Base-by-base conservation (phyloP, 2,329 filamentous ascomycete species). In the Aspergillus novoparasiticus region DNA sequence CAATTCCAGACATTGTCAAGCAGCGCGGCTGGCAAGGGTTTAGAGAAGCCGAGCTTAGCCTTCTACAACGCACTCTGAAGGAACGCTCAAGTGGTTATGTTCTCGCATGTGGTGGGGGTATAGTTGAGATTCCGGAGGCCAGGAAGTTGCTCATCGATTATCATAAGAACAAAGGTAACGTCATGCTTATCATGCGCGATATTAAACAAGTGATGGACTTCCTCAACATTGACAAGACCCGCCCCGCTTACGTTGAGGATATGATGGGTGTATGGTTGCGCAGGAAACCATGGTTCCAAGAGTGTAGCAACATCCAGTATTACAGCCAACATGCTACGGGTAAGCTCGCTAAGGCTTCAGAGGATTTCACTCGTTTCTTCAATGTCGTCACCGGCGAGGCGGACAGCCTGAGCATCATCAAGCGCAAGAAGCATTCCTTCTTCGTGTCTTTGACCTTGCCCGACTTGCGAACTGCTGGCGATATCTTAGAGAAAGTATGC, bases 231-330 rank as follows among this genome's bases (percentile, higher is more conserved):
- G 95, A 99, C 81, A 93, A 96, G 81, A 93, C 91, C 26, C 87
- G 95, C 8, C 95, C 95, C 30, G 94, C 94, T 10, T 98, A 97
- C 74, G 89, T 93, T 6, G 93, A 95, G 69, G 90, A 98, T 72
- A 96, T 97, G 82, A 90, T 93, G 80, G 89, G 88, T 11, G 94
- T 99, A 2, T 99, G 96, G 84, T 82, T 92, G 62, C 90, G 94
- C 59, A 89, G 95, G 43, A 95, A 93, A 76, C 90, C 90, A 3
- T 97, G 92, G 89, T 98, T 93, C 78, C 85, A 92, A 62, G 88
- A 94, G 76, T 98, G 95, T 83, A 97, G 94, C 82, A 99, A 96
- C 75, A 90, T 93, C 71, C 89, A 96, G 70, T 98, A 97, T 81
- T 91, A 94, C 81, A 96, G 92, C 76, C 92, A 93, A 57, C 88